Evolutionary conservation across 768 basidiomycete species (phyloP), one percentile per base, ranked within the genome.

Genomic region (Dioszegia hungarica): DNA sequence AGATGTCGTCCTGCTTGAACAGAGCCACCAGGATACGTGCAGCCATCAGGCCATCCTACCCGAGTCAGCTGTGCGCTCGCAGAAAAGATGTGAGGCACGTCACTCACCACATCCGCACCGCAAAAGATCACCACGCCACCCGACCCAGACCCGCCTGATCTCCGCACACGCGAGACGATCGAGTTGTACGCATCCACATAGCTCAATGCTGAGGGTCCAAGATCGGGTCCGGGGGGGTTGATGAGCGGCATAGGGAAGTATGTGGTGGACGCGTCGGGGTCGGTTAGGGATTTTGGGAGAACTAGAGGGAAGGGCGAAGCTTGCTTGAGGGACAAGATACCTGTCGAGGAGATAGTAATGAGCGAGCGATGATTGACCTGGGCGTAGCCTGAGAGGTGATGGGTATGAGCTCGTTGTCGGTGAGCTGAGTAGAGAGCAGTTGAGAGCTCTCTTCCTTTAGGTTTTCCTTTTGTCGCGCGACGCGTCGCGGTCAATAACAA

Each of bases 1-100:
- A 86, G 38, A 98, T 84, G 66, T 94, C 91, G 80, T 99, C 95
- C 66, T 93, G 89, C 66, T 85, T 87, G 78, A 99, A 85, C 17
- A 99, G 79, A 31, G 86, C 85, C 11, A 87, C 86, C 41, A 98
- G 82, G 84, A 98, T 94, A 41, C 86, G 83, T 4, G 89, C 86
- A 10, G 91, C 91, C 73, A 90, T 92, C 5, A 97, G 79, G 4
- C 89, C 89, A 78, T 99, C 94, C 74, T 75, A 22, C 8, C n/a
- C 29, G 14, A 11, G 24, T 36, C 44, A 50, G 45, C 25, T 37
- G n/a, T 28, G n/a, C 9, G 34, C 33, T 22, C 8, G 10, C 53
- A 44, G 19, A 12, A 24, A 17, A 4, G 29, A 22, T 22, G 25
- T 20, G 20, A 2, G 17, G 4, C 10, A 38, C 24, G 29, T 28